Conservation (phyloP, 371 early-diverging fungal species). For the Actinomortierella wolfii region DNA sequence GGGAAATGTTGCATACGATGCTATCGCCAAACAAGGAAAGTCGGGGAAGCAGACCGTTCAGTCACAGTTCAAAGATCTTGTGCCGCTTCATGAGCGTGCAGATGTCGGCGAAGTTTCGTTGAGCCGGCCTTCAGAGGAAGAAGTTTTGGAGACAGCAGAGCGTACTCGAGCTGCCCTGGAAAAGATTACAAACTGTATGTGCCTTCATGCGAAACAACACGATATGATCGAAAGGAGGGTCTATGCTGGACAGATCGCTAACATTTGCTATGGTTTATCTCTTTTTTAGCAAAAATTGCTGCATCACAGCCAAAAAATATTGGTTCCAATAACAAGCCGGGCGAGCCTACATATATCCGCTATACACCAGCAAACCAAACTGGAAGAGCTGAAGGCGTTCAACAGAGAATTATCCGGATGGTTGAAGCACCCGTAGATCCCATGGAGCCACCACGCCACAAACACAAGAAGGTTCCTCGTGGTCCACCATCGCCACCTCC, state of each 20-base stretch:
- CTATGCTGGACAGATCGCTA: not conserved
- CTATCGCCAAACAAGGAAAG: slow-evolving; percentile 83
- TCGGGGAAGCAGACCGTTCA: slow-evolving; percentile 78
- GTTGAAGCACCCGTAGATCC: slow-evolving; percentile 96
- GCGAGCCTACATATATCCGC: slow-evolving; percentile 82
- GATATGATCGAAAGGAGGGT: not conserved
- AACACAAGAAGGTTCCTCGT: slow-evolving; percentile 89
- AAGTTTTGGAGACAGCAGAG: slow-evolving; percentile 83
- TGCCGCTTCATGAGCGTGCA: slow-evolving; percentile 75
- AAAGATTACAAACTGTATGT: slow-evolving; percentile 75
- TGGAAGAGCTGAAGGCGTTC: slow-evolving; percentile 65
- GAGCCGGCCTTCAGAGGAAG: slow-evolving; percentile 81
- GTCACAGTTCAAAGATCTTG: slow-evolving; percentile 80
- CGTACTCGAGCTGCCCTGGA: slow-evolving; percentile 88
- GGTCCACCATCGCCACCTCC: slow-evolving; percentile 93
- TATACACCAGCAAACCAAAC: slow-evolving; percentile 87
- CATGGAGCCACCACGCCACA: slow-evolving; percentile 92
- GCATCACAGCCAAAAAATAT: slow-evolving; percentile 73
- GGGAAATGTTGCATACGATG: slow-evolving; percentile 92
- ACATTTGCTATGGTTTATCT: not conserved
- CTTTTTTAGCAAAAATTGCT: slow-evolving; percentile 63
- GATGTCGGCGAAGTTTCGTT: slow-evolving; percentile 75
- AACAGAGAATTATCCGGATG: slow-evolving; percentile 90
- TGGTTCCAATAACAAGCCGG: slow-evolving; percentile 58
- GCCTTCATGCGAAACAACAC: not conserved